Base-by-base conservation (phyloP, 2,329 filamentous ascomycete species). In the Paraphaeosphaeria minitans region DNA sequence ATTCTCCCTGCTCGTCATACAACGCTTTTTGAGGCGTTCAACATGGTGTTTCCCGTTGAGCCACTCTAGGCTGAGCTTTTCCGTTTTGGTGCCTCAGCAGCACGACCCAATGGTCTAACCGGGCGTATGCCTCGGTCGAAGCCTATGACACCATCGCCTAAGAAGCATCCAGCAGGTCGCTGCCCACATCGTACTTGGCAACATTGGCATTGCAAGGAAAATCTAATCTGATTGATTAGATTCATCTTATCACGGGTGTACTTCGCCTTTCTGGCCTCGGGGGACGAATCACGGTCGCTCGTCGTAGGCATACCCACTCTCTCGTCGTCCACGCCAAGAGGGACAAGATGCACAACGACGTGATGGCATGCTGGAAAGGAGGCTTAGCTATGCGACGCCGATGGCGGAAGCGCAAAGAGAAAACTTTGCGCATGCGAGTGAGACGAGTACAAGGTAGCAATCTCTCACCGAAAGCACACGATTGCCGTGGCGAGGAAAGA, bases 191-290 rank as follows among this genome's bases (percentile, higher is more conserved):
- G 27, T 29, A 4, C 51, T 53, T 53, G 51, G 51, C 51, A 53
- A 35, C 9, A 35, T 45, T 19, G 51, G 51, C 37, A 31, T 9
- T 27, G 27, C 56, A 53, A 54, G 53, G 48, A 58, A 60, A 62
- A 55, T 64, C 65, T 68, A 67, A 70, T 70, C 67, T 60, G 64
- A 66, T 66, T 65, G 66, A 68, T 70, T 66, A 70, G 59, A 66
- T 67, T 7, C 55, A 65, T 65, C 60, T 61, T 50, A 59, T 64
- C 56, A 62, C 39, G 45, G 13, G 14, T 45, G 37, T 21, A 22
- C 41, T 19, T 35, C 21, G 19, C 31, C n/a, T 52, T 48, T 48
- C 27, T 21, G 33, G 39, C 12, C 31, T 19, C 13, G 6, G 2
- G 6, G 16, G 21, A 27, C 51, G 51, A 53, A 53, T 53, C 41